These are phyloP conservation scores for Mollisiaceae sp. DNA, from an alignment of 2,329 filamentous ascomycete species.

Conservation along the genomic window DNA sequence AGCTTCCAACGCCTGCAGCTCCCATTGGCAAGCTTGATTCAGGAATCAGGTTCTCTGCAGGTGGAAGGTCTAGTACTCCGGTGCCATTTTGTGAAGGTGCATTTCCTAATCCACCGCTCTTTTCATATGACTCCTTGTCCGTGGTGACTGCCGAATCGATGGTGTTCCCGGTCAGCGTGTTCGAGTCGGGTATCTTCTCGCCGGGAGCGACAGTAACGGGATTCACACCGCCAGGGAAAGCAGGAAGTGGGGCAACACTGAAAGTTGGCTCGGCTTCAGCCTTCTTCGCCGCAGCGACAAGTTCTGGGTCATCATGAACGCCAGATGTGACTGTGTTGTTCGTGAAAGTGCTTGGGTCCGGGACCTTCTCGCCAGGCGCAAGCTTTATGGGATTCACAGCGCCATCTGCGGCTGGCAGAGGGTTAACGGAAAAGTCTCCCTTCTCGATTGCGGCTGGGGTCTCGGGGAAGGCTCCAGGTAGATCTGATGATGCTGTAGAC, in stretches of 20 bases:
- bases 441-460: slow-evolving; percentile 61
- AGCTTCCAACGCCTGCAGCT: slow-evolving; percentile 49
- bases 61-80: slow-evolving; percentile 56
- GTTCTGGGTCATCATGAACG: slow-evolving; percentile 81
- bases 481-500: slow-evolving; percentile 48
- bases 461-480: slow-evolving; percentile 74
- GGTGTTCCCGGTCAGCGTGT: slow-evolving; percentile 68
- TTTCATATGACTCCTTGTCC: slow-evolving; percentile 87
- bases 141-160: slow-evolving; percentile 74
- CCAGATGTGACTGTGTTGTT: slow-evolving; percentile 73
- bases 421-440: slow-evolving; percentile 58
- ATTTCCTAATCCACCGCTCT: slow-evolving; percentile 64
- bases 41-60: slow-evolving; percentile 71
- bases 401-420: slow-evolving; percentile 66
- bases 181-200: slow-evolving; percentile 76
- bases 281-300: slow-evolving; percentile 59
- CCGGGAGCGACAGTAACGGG: slow-evolving; percentile 80
- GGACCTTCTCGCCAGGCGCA: slow-evolving; percentile 80
- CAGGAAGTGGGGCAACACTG: slow-evolving; percentile 65
- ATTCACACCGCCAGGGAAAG: slow-evolving; percentile 70
- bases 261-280: slow-evolving; percentile 52
- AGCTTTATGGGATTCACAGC: slow-evolving; percentile 82
- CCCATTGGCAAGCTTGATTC: slow-evolving; percentile 79
- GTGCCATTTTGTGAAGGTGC: slow-evolving; percentile 43
- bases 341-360: slow-evolving; percentile 67